Evolutionary conservation across 768 basidiomycete genomes (phyloP), one percentile per base, ranked within the genome.

Genomic region (Pleurotus eryngii): DNA sequence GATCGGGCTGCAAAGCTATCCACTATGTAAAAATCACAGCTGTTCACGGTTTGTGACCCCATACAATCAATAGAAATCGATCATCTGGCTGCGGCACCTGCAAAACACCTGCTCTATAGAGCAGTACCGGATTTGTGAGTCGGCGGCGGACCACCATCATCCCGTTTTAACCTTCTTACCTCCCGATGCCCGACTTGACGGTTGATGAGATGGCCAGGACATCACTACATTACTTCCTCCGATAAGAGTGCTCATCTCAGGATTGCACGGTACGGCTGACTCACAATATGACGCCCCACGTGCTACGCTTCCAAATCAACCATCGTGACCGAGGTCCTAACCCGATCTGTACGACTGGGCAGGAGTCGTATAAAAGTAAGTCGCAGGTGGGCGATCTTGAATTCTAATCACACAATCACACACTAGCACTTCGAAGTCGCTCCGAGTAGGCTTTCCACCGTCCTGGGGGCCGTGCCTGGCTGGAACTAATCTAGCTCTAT

Each of bases 1-100:
- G 70, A 66, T 45, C 63, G 70, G 46, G 64, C 50, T 27, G 60
- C 59, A 30, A 43, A 43, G 56, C 39, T 27, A 48, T 22, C 47
- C 4, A 42, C 26, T 22, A n/a, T 22, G n/a, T 46, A 57, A 48
- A 11, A 20, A 12, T 24, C 46, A 22, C 17, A 7, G 43, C 20
- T 6, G 20, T 45, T 45, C 11, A 11, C 20, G 2, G 11, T 7
- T n/a, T n/a, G 14, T 45, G 43, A 17, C 20, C 43, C 20, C 43
- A n/a, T n/a, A 45, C 9, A 45, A 35, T 9, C 30, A 35, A 35
- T 35, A 35, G 8, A 35, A 35, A 35, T 35, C 8, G 30, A 35
- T 35, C 30, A 9, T 35, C 30, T 35, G 11, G 30, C 30, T 35
- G 30, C 30, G 30, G 30, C 30, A 11, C 30, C 30, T 35, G 30